These are phyloP conservation scores for Vaccinium corymbosum DNA, from an alignment of 148 eudicot species.

Conservation along the genomic window DNA sequence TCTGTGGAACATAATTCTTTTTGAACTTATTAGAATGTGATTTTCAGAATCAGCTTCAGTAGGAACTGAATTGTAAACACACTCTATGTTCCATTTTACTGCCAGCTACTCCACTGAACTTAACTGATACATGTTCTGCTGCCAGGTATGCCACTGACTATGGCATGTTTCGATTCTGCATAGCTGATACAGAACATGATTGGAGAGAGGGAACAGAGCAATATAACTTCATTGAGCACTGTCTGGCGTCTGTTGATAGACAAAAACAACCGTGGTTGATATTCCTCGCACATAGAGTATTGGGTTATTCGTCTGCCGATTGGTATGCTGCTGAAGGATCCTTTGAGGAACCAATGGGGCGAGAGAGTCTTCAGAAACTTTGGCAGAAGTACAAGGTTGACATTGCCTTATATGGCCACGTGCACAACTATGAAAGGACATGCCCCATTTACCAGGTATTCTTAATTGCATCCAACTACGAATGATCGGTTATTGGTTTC, in stretches of 20 bases:
- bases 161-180: conserved; percentile 90
- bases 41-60: not conserved
- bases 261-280: conserved; percentile 93
- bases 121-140: not conserved
- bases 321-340: conserved; percentile 66
- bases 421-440: conserved; percentile 81
- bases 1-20: not conserved
- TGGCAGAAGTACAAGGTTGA: conserved; percentile 97
- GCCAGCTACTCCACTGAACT: not conserved
- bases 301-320: conserved; percentile 68
- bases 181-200: conserved; percentile 89
- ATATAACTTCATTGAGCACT: conserved; percentile 74
- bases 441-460: conserved; percentile 91
- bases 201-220: conserved; percentile 95
- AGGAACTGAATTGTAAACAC: not conserved
- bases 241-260: conserved; percentile 80
- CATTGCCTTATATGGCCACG: conserved; percentile 81
- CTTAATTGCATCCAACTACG: not conserved
- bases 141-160: conserved; percentile 87
- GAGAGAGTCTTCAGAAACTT: conserved; percentile 83
- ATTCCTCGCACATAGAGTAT: conserved; percentile 83
- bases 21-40: not conserved
- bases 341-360: conserved; percentile 90
- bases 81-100: not conserved
- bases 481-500: not conserved